Evolutionary conservation across 441 rosid species (phyloP), one percentile per base, ranked within the genome.

Genomic region (Euphorbia celastroides): DNA sequence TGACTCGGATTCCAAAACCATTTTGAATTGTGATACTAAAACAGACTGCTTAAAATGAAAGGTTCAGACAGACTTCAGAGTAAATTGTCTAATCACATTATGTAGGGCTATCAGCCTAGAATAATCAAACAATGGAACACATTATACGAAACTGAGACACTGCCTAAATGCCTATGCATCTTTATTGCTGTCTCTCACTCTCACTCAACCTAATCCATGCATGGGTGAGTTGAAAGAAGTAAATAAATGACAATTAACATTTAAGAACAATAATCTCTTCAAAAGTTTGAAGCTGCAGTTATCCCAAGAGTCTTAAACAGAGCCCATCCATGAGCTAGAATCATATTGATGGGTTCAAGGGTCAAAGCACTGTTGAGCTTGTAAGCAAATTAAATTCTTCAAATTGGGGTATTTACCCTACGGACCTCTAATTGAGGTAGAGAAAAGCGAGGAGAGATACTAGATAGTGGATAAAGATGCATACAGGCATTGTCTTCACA

Each of bases 381-480:
- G 9, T n/a, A n/a, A n/a, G n/a, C n/a, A 50, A 65, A 20, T 34
- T 65, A 4, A 13, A 20, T 32, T 31, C 23, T 65, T 31, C 32
- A 7, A 52, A 65, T 31, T 23, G 56, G 16, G n/a, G n/a, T n/a
- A n/a, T n/a, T n/a, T n/a, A n/a, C 36, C 26, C 22, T 67, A 66
- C 28, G n/a, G 38, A 9, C 38, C 38, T 34, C 9, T 34, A 34
- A 30, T 41, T 57, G 20, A 14, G 36, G 7, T 27, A 30, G 20
- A 17, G 34, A 9, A 1, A 16, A 55, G n/a, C 36, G 10, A 27
- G n/a, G 2, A 23, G 1, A 17, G 12, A 5, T 19, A 16, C 31
- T 4, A 34, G 60, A 60, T 23, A n/a, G 12, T 60, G 50, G 54
- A 50, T 51, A 60, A 20, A 50, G 48, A 23, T 51, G n/a, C n/a